Evolutionary conservation across 306 rosid species (phyloP).

Genomic region (Malus asiatica): DNA sequence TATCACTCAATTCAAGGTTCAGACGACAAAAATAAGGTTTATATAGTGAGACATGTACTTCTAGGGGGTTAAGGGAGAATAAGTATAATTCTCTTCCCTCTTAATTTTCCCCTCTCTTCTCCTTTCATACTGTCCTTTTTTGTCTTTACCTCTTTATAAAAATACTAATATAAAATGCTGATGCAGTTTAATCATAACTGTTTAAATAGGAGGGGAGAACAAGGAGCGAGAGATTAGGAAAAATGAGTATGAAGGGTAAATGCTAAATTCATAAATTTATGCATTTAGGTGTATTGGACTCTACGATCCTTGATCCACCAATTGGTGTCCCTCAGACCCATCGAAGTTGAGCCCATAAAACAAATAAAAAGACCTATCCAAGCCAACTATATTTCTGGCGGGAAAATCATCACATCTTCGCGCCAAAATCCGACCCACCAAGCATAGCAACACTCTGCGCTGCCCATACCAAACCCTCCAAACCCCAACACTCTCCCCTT

Average conservation of each 20-base stretch:
- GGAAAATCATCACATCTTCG: slow-evolving; percentile 11
- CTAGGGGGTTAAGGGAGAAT: too few species aligned
- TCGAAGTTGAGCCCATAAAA: not conserved
- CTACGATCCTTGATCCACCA: not conserved
- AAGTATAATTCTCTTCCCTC: too few species aligned
- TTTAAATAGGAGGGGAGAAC: rapidly evolving
- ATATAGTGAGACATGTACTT: not conserved
- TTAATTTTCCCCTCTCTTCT: too few species aligned
- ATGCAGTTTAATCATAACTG: rapidly evolving
- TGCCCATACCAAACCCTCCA: not conserved
- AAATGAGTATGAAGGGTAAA: too few species aligned
- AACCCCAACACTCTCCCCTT: not conserved
- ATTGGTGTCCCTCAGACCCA: not conserved
- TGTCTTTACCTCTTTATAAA: too few species aligned
- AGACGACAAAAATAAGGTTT: not conserved
- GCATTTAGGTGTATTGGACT: not conserved
- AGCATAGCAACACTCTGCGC: not conserved
- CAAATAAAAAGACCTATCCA: not conserved
- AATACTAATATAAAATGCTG: too few species aligned
- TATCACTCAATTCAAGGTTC: too few species aligned
- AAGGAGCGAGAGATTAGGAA: too few species aligned
- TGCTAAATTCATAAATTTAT: too few species aligned
- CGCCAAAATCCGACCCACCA: slow-evolving; percentile 30
- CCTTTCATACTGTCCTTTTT: too few species aligned
- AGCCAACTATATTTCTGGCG: not conserved